phyloP scores from a whole-genome alignment of 2,329 filamentous ascomycete species.

The Domatiomyces catenatus region DNA sequence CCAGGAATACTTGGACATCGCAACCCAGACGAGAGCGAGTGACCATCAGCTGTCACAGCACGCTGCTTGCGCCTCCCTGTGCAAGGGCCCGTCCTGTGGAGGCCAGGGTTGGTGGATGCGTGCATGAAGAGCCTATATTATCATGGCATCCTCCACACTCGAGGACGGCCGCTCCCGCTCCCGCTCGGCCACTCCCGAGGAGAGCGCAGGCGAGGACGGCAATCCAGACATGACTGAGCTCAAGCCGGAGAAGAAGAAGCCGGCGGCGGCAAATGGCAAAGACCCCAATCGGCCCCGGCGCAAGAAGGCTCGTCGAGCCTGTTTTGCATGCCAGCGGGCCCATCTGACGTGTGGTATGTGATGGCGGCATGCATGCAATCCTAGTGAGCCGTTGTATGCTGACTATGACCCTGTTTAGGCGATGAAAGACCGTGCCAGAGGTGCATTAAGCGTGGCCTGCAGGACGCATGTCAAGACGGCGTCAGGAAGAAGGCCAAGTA shows the following conservation, averaged over 20 bases:
- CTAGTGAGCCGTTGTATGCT: slow-evolving; percentile 5
- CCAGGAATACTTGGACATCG: neutral
- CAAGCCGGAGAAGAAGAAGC: slow-evolving; percentile 26
- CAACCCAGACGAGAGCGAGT: neutral
- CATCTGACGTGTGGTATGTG: slow-evolving; percentile 95
- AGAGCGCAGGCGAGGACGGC: slow-evolving; percentile 25
- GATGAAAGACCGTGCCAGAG: slow-evolving; percentile 88
- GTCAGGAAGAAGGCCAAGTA: slow-evolving; percentile 99
- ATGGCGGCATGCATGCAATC: slow-evolving; percentile 1
- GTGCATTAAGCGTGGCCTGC: slow-evolving; percentile 84
- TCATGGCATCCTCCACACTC: slow-evolving; percentile 22
- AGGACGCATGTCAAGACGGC: slow-evolving; percentile 85
- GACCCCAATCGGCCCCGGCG: slow-evolving; percentile 76
- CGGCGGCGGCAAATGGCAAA: slow-evolving; percentile 54
- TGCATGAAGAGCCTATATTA: slow-evolving; percentile 14
- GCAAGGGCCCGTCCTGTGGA: neutral
- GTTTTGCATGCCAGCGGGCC: slow-evolving; percentile 90
- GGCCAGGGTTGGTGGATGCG: neutral
- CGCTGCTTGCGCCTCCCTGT: neutral
- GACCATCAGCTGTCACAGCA: neutral
- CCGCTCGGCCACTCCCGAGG: slow-evolving; percentile 20
- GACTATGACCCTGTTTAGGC: slow-evolving; percentile 40
- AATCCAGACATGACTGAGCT: slow-evolving; percentile 24
- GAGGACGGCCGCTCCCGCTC: slow-evolving; percentile 24
- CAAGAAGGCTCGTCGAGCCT: slow-evolving; percentile 91